These are phyloP conservation scores for Setaria italica DNA, from an alignment of 202 grass and related monocot genomes.

Conservation along the genomic window DNA sequence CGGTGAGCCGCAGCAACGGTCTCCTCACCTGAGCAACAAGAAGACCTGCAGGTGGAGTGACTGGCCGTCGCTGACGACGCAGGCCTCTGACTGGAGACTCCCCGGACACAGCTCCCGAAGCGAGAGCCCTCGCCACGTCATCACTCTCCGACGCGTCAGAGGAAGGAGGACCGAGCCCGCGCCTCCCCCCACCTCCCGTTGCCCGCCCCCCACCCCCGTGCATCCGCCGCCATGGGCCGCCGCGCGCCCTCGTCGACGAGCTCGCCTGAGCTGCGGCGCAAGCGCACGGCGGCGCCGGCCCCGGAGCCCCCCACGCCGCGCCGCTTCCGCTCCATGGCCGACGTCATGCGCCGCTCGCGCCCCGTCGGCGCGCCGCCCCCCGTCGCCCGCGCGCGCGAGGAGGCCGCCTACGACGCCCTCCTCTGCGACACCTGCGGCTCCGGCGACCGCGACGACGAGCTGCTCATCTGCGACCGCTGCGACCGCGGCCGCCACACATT, in stretches of 20 bases:
- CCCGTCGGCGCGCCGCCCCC: conserved; percentile 41
- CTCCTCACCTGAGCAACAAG: too few relatives aligned
- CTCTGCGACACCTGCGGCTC: conserved; percentile 74
- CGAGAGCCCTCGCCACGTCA: conserved; percentile 29
- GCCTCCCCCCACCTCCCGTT: not conserved
- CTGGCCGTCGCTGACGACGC: too few relatives aligned
- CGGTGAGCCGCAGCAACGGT: too few relatives aligned
- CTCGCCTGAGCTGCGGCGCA: conserved; percentile 66
- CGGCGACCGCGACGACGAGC: conserved; percentile 79
- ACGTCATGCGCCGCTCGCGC: conserved; percentile 71
- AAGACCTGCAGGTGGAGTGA: too few relatives aligned
- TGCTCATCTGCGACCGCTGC: conserved; percentile 86
- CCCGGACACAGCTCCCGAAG: not conserved
- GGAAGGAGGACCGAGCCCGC: not conserved
- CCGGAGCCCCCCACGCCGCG: conserved; percentile 58
- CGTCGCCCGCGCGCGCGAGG: conserved; percentile 24
- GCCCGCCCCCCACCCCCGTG: not conserved
- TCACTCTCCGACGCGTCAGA: not conserved
- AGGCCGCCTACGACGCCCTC: conserved; percentile 39
- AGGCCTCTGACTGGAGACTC: too few relatives aligned
- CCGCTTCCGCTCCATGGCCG: conserved; percentile 66
- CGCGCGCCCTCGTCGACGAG: conserved; percentile 35
- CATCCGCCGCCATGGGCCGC: conserved; percentile 38
- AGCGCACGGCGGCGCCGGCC: conserved; percentile 69
- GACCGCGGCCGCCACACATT: conserved; percentile 76